These are phyloP conservation scores for Fistulinella cinereoalba DNA, from an alignment of 1,284 basidiomycete species.

Conservation along the genomic window DNA sequence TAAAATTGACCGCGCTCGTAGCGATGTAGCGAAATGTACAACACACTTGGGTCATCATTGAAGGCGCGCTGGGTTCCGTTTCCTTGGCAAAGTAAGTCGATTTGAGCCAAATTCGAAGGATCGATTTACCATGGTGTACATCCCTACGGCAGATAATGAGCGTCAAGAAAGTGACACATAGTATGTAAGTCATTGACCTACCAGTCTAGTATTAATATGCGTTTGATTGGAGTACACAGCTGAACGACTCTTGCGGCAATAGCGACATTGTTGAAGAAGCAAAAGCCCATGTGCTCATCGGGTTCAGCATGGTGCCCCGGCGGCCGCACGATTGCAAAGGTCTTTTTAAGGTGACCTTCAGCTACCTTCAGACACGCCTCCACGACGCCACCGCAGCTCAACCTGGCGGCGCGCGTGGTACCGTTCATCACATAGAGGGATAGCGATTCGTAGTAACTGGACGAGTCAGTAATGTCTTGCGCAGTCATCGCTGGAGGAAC, in stretches of 20 bases:
- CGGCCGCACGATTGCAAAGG: slow-evolving; percentile 94
- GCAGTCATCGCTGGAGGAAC: slow-evolving; percentile 60
- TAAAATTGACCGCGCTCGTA: slow-evolving; percentile 93
- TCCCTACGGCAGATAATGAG: slow-evolving; percentile 60
- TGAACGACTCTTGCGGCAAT: slow-evolving; percentile 85
- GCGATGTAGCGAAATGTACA: slow-evolving; percentile 97
- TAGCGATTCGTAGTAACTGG: slow-evolving; percentile 80
- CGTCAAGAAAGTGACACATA: slow-evolving; percentile 4
- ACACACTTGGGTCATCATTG: slow-evolving; percentile 84
- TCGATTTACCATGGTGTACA: slow-evolving; percentile 82
- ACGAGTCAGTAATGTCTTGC: slow-evolving; percentile 71
- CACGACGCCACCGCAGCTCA: slow-evolving; percentile 94
- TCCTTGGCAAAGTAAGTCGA: slow-evolving; percentile 45
- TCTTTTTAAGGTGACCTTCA: slow-evolving; percentile 76
- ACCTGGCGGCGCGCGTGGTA: slow-evolving; percentile 80
- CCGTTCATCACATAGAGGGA: slow-evolving; percentile 91
- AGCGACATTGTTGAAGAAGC: slow-evolving; percentile 98
- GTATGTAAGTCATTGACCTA: slow-evolving; percentile 41
- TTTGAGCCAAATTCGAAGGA: neutral
- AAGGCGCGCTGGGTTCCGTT: slow-evolving; percentile 98
- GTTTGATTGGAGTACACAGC: slow-evolving; percentile 65
- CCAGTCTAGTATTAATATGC: slow-evolving; percentile 95
- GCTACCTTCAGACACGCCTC: slow-evolving; percentile 90
- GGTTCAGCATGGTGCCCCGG: slow-evolving; percentile 99
- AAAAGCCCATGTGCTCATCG: slow-evolving; percentile 97